Evolutionary conservation across 495 filamentous ascomycete species (phyloP), one percentile per base, ranked within the genome.

Genomic region (Talaromyces proteolyticus): DNA sequence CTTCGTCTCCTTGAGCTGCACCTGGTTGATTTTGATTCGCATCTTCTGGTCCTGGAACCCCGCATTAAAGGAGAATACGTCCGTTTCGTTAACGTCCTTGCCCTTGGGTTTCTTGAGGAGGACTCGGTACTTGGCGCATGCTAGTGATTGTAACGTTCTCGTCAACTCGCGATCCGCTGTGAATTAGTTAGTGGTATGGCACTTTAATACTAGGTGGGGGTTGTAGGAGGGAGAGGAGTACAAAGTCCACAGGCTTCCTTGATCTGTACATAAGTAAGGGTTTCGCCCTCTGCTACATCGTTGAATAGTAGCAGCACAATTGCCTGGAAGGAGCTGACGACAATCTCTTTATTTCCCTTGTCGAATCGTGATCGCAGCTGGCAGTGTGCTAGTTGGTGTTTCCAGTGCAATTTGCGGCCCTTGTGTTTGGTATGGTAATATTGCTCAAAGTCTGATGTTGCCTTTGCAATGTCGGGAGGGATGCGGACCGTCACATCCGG

Each of bases 11-110:
- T 91, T 92, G 42, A 96, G 77, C 67, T 99, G 94, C 51, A 99
- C 89, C 67, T 94, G 89, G 68, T 97, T 98, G 74, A 97, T 96
- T 73, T 99, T 97, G 68, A 99, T 84, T 50, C 90, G 85, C 68
- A 85, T 88, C 67, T 95, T 95, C 22, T 78, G 76, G 55, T 95
- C 85, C 16, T 68, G 68, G 66, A 99, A 99, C 16, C 57, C 61
- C 21, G 72, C 54, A 66, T 97, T 97, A 53, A 93, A 79, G 0
- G 74, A 74, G 59, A 99, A 99, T 11, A 78, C 80, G 63, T 99
- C 93, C 3, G 77, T 87, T 1, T 67, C 55, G 45, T 77, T 74
- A 44, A 99, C 84, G 0, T 96, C 90, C 37, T 82, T 79, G 42
- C 89, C 87, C 64, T 87, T 90, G 23, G 93, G 94, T 45, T 80